Conservation (phyloP, 1,139 yeast species). For the Spathaspora sp. region DNA sequence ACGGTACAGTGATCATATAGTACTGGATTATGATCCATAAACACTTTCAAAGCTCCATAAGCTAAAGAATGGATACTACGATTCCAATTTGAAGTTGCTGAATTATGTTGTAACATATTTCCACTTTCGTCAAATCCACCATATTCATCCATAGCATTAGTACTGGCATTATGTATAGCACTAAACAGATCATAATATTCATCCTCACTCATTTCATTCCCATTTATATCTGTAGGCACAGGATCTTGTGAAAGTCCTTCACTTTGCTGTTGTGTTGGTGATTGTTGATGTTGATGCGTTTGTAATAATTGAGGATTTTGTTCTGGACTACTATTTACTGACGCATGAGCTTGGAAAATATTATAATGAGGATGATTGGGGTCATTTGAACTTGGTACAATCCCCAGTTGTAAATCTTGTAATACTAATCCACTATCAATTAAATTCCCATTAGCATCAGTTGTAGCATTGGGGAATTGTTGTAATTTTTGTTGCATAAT, state of each 20-base stretch:
- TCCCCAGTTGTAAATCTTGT: constrained; percentile 18
- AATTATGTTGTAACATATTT: constrained; percentile 42
- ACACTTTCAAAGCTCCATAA: constrained; percentile 85
- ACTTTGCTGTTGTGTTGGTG: background rate
- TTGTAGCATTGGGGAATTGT: constrained; percentile 41
- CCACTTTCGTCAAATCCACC: constrained; percentile 22
- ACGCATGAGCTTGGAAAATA: constrained; percentile 18
- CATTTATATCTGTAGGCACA: constrained; percentile 13
- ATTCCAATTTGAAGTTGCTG: constrained; percentile 71
- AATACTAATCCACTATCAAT: constrained; percentile 40
- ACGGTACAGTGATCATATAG: constrained; percentile 90
- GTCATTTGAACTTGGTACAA: constrained; percentile 17
- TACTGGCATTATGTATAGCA: constrained; percentile 28
- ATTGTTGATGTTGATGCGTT: constrained; percentile 2
- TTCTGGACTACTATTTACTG: constrained; percentile 12
- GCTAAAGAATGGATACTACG: constrained; percentile 90
- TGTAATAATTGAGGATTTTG: background rate
- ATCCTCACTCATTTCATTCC: constrained; percentile 40
- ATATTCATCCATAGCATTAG: constrained; percentile 6
- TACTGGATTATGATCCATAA: constrained; percentile 90
- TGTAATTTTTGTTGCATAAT: constrained; percentile 42
- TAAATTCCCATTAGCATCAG: constrained; percentile 49
- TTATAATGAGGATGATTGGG: constrained; percentile 17
- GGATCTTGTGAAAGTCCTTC: background rate
- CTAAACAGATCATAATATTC: constrained; percentile 48